Percentiles rank a stretch among this genome's conserved stretches.
These are phyloP conservation scores for Russula virescens DNA, from an alignment of 768 basidiomycete species.

Conservation along the genomic window DNA sequence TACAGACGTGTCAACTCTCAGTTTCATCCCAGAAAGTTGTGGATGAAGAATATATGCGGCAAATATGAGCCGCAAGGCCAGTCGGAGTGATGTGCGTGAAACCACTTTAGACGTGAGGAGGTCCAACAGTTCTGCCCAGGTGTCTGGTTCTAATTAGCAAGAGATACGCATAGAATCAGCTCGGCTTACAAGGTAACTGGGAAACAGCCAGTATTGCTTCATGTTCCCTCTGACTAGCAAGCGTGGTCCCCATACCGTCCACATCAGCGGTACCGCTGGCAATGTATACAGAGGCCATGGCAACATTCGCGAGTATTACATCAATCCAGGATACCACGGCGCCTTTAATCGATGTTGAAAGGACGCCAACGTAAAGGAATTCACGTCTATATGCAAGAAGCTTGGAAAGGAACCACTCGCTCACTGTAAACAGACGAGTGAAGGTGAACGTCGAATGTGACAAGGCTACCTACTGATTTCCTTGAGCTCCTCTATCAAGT, in stretches of 20 bases:
- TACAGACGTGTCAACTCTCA: slow-evolving; percentile 8
- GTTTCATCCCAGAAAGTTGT: slow-evolving; percentile 32
- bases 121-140: slow-evolving; percentile 44
- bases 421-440: not conserved
- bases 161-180: not conserved
- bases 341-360: not conserved
- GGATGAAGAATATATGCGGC: slow-evolving; percentile 49
- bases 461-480: slow-evolving; percentile 10
- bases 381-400: slow-evolving; percentile 50
- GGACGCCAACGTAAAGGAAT: slow-evolving; percentile 42
- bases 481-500: slow-evolving; percentile 3
- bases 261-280: slow-evolving; percentile 25
- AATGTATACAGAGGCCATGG: slow-evolving; percentile 34
- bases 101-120: slow-evolving; percentile 43
- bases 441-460: not conserved
- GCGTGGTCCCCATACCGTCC: slow-evolving; percentile 24
- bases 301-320: slow-evolving; percentile 48
- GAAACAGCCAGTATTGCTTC: slow-evolving; percentile 52
- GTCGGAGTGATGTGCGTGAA: slow-evolving; percentile 57
- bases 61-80: slow-evolving; percentile 52
- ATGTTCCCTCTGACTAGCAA: slow-evolving; percentile 42
- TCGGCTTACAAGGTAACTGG: slow-evolving; percentile 57
- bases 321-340: slow-evolving; percentile 55
- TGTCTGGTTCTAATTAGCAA: slow-evolving; percentile 36
- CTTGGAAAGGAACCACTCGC: slow-evolving; percentile 12